Base-by-base conservation (phyloP, 305 asterid species). In the Vinca major region DNA sequence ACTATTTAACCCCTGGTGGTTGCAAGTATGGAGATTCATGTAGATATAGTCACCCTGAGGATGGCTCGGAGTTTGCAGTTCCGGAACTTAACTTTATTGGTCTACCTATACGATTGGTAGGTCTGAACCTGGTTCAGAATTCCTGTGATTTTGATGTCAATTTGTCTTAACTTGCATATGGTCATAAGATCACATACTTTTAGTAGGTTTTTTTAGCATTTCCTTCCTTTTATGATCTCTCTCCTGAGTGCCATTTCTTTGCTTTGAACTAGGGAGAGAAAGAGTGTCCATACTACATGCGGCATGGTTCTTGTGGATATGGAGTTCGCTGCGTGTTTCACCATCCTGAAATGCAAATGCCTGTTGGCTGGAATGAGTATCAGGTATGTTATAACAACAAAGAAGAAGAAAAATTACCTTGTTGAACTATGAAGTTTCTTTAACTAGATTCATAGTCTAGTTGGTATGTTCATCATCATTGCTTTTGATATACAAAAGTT, bases 221-320 rank as follows among this genome's bases (percentile, higher is more conserved):
- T 16, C 36, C 39, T 10, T 47, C 33, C 10, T 50, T 57, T 37
- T 47, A 48, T 63, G 65, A 52, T 26, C 69, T 67, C 56, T 69
- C 62, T 8, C 10, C 67, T 5, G 13, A 55, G 12, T 47, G 13
- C 56, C 45, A 52, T 62, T 43, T 36, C n/a, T 48, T 51, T 17
- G 16, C 41, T 62, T 72, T 64, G 64, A 33, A 68, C 63, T 63
- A 79, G 86, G 86, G 84, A 67, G 75, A 53, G 80, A 79, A 79
- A 74, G 84, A 76, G 63, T 79, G 86, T 62, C 77, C 67, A 19
- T 72, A 50, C 80, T 82, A 71, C 77, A 74, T 82, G 82, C 84
- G 80, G 47, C 60, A 40, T 41, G 86, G 86, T 54, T 65, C 75
- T 39, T 82, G 86, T 70, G 75, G 75, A 56, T 82, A 79, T 60